Evolutionary conservation across 352 stramenopile species (phyloP).

Genomic region (Phytopythium aichiense): DNA sequence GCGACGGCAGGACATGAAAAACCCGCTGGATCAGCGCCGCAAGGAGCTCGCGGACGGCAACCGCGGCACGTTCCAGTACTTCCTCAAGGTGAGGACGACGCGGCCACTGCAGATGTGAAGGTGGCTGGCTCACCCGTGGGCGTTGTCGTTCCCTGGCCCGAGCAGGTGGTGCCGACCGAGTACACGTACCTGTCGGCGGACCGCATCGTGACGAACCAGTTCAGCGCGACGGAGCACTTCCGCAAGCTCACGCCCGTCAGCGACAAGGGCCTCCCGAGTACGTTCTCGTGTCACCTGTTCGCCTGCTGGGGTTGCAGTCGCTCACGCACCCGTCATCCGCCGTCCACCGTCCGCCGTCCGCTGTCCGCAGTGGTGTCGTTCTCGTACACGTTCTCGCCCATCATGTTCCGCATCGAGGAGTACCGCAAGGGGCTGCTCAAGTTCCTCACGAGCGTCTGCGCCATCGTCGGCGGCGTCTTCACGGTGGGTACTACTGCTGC

Average conservation of each 20-base stretch:
- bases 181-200: conserved; percentile 90
- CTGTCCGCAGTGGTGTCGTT: conserved; percentile 91
- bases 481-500: conserved; percentile 39
- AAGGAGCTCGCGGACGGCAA: conserved; percentile 49
- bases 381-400: conserved; percentile 95
- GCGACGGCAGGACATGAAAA: conserved; percentile 70
- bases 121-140: background rate
- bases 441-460: conserved; percentile 92
- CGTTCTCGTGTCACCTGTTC: conserved; percentile 9
- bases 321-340: conserved; percentile 12
- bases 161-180: conserved; percentile 94
- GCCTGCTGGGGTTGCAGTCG: background rate
- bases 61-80: conserved; percentile 82
- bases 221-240: conserved; percentile 97
- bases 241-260: conserved; percentile 81
- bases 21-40: conserved; percentile 61
- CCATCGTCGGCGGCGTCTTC: conserved; percentile 91
- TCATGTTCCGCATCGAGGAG: conserved; percentile 96
- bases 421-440: conserved; percentile 84
- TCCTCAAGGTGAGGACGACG: conserved; percentile 51
- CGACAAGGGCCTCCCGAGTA: conserved; percentile 81
- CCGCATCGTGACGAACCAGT: conserved; percentile 95
- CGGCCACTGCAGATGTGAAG: background rate
- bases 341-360: conserved; percentile 7
- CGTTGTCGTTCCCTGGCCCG: background rate